Evolutionary conservation across 2,329 filamentous ascomycete species (phyloP).

Genomic region (Laburnicola sp.): DNA sequence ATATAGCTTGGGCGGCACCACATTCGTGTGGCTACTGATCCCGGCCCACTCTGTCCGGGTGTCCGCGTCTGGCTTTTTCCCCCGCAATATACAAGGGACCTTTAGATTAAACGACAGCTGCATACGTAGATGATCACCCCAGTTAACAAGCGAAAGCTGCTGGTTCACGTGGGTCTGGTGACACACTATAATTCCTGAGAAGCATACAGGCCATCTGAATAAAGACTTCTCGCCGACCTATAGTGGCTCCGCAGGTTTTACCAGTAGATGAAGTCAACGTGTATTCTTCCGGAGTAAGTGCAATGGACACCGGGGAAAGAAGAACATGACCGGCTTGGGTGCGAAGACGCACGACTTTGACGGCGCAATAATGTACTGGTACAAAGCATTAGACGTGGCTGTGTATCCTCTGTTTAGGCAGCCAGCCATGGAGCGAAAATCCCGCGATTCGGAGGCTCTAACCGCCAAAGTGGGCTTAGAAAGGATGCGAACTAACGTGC

Average conservation of each 20-base stretch:
- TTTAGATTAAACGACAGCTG: slow-evolving; percentile 19
- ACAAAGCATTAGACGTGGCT: too few relatives aligned
- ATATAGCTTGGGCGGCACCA: slow-evolving; percentile 27
- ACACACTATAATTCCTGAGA: slow-evolving; percentile 16
- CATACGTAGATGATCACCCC: slow-evolving; percentile 17
- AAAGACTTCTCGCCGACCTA: slow-evolving; percentile 14
- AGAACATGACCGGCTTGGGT: background rate
- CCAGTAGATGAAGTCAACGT: slow-evolving; percentile 10
- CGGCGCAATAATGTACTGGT: too few relatives aligned
- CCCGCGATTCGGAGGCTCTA: too few relatives aligned
- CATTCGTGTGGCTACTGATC: slow-evolving; percentile 14
- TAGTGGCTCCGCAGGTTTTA: slow-evolving; percentile 14
- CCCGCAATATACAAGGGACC: slow-evolving; percentile 17
- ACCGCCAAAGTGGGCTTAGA: too few relatives aligned
- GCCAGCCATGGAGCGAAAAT: too few relatives aligned
- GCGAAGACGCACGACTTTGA: background rate
- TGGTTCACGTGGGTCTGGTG: slow-evolving; percentile 17
- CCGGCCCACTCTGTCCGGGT: slow-evolving; percentile 15
- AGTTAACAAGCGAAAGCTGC: slow-evolving; percentile 10
- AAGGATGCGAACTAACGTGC: too few relatives aligned
- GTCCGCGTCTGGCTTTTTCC: slow-evolving; percentile 14
- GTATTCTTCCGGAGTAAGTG: slow-evolving; percentile 4
- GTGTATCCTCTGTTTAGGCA: too few relatives aligned
- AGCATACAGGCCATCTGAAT: slow-evolving; percentile 12
- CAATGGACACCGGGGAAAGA: background rate